Conservation (phyloP, 495 filamentous ascomycete species). For the Thozetella sp. region DNA sequence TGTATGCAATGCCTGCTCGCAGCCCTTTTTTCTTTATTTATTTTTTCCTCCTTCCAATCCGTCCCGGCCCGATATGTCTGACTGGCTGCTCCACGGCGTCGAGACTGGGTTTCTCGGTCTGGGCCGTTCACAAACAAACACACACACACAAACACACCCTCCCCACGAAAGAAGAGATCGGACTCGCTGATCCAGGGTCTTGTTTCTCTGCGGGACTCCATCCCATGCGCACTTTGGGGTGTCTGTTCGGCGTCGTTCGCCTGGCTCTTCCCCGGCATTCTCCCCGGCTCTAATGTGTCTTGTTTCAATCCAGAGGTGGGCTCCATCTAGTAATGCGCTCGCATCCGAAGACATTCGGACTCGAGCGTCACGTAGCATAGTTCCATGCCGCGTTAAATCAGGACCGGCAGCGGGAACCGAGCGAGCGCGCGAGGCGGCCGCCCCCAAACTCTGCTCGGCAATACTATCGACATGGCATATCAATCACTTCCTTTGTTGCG, state of each 20-base stretch:
- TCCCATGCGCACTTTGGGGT: neutral
- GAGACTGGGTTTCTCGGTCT: neutral
- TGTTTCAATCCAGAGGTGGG: too few relatives aligned
- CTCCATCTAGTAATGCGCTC: neutral
- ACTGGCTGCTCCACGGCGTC: too few relatives aligned
- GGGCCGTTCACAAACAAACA: neutral
- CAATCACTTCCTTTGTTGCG: neutral
- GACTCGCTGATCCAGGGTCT: neutral
- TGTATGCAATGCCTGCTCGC: too few relatives aligned
- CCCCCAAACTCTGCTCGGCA: slow-evolving; percentile 8
- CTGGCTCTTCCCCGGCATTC: neutral
- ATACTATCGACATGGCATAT: slow-evolving; percentile 4
- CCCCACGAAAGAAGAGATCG: too few relatives aligned
- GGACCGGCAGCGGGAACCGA: slow-evolving; percentile 7
- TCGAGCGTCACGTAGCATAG: neutral
- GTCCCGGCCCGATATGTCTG: neutral
- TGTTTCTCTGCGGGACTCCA: neutral
- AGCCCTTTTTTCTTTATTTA: too few relatives aligned
- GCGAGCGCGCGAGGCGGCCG: neutral
- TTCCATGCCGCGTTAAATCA: neutral
- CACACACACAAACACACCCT: too few relatives aligned
- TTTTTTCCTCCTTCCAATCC: too few relatives aligned
- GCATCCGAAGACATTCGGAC: neutral
- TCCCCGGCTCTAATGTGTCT: neutral
- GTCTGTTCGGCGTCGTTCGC: neutral